Base-by-base conservation (phyloP, 2,329 filamentous ascomycete genomes). In the Exutisphaerella laricina region DNA sequence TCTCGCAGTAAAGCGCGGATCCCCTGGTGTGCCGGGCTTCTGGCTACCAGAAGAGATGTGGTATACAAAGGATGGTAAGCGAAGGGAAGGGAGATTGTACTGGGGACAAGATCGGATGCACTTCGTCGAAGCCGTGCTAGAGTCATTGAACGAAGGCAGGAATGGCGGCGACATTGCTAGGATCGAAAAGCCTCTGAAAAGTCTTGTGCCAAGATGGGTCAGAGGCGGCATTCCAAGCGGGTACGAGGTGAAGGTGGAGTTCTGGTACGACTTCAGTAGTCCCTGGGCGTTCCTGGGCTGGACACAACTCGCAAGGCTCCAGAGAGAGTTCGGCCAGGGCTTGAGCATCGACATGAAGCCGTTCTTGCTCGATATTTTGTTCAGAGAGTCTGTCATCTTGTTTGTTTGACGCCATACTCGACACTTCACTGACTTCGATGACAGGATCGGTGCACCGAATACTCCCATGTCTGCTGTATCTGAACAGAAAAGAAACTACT, bases 41-140 rank as follows among this genome's bases (percentile, higher is more conserved):
- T 55, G 50, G 50, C 17, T 53, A 2, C 37, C 46, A 3, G 43
- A 43, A 17, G 51, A 54, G 21, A 20, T 44, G 9, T 54, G 51
- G 51, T 43, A 16, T 18, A 46, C 46, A 26, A 30, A 36, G 25
- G 32, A 34, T 12, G 47, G 49, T 8, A 22, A 44, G 7, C 28
- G 23, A 5, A 32, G 34, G 7, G 20, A 46, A 32, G 50, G 50
- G 3, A 40, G 53, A 13, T 33, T 55, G 33, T 55, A 55, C 20
- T 55, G 53, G 53, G 53, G 53, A 8, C 53, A 55, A 38, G 53
- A 55, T 40, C 42, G 53, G 3, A 53, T 55, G 48, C 53, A 53
- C 23, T 49, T 55, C 16, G 42, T 55, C 9, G 48, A 55, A 46
- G 50, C 53, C 3, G 48, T 48, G 4, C 21, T 55, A 2, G 23